These are phyloP conservation scores for Fusarium haematococcum DNA, from an alignment of 2,329 filamentous ascomycete species.

Conservation along the genomic window DNA sequence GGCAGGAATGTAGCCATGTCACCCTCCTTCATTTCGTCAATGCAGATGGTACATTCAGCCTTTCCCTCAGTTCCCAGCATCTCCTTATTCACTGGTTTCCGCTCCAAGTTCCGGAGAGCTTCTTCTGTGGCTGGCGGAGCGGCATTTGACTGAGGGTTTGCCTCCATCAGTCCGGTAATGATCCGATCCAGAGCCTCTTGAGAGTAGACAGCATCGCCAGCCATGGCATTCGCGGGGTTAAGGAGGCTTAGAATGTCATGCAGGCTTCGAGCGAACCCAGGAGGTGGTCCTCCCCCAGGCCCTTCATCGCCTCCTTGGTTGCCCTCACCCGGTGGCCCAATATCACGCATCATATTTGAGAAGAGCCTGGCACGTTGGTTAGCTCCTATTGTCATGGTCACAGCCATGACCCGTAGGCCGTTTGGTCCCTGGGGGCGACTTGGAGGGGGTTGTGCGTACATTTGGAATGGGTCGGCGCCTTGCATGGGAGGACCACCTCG, in stretches of 20 bases:
- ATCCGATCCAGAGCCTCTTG: constrained; percentile 93
- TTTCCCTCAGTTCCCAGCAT: constrained; percentile 76
- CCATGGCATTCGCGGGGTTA: constrained; percentile 63
- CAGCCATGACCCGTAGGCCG: constrained; percentile 31
- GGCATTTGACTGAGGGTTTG: constrained; percentile 79
- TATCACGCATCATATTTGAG: constrained; percentile 56
- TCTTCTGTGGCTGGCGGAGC: constrained; percentile 82
- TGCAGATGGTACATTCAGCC: constrained; percentile 94
- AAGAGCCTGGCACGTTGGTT: constrained; percentile 58
- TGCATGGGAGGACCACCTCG: constrained; percentile 31
- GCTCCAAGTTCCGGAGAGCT: constrained; percentile 80
- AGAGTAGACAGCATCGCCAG: constrained; percentile 88
- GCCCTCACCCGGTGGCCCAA: constrained; percentile 48
- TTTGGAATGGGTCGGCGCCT: constrained; percentile 58
- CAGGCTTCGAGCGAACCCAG: constrained; percentile 52
- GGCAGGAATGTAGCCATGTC: constrained; percentile 82
- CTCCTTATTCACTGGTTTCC: constrained; percentile 74
- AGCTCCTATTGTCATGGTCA: constrained; percentile 45
- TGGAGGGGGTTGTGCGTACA: constrained; percentile 54
- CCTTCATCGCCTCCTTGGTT: constrained; percentile 39
- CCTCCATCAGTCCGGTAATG: constrained; percentile 89
- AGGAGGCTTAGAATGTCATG: constrained; percentile 67
- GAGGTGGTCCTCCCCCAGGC: constrained; percentile 25
- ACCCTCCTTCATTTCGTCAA: constrained; percentile 81
- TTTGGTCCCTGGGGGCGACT: constrained; percentile 17